phyloP scores from a whole-genome alignment of 2,329 filamentous ascomycete species.

The Podosphaera fusca region DNA sequence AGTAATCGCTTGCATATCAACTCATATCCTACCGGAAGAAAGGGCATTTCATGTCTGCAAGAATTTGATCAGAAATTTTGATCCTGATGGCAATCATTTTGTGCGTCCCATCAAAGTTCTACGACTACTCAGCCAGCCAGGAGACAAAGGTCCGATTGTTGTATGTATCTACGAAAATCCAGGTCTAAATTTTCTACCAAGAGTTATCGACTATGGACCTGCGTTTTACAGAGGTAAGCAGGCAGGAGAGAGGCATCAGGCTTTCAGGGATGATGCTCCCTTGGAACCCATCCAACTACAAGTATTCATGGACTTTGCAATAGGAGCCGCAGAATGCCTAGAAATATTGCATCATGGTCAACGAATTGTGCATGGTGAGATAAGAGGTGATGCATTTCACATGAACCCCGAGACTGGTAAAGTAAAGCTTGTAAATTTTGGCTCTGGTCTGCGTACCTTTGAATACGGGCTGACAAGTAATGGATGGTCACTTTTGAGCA shows the following conservation, averaged over 20 bases:
- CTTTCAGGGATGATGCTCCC: slow-evolving; percentile 17
- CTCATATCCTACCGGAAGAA: slow-evolving; percentile 62
- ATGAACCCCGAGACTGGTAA: slow-evolving; percentile 47
- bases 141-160: slow-evolving; percentile 45
- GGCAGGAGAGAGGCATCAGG: slow-evolving; percentile 22
- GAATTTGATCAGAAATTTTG: slow-evolving; percentile 43
- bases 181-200: slow-evolving; percentile 47
- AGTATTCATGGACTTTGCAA: slow-evolving; percentile 76
- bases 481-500: slow-evolving; percentile 65
- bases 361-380: slow-evolving; percentile 71
- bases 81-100: slow-evolving; percentile 53
- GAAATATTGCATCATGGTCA: slow-evolving; percentile 77
- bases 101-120: slow-evolving; percentile 61
- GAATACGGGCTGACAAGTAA: slow-evolving; percentile 71
- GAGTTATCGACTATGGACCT: slow-evolving; percentile 56
- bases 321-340: slow-evolving; percentile 64
- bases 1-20: slow-evolving; percentile 64
- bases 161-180: slow-evolving; percentile 64
- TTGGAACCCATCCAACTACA: slow-evolving; percentile 42
- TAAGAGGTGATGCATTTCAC: slow-evolving; percentile 77
- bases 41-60: slow-evolving; percentile 67
- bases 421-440: slow-evolving; percentile 66
- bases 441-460: slow-evolving; percentile 67
- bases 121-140: slow-evolving; percentile 40
- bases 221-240: slow-evolving; percentile 38